These are phyloP conservation scores for Coemansia sp. DNA, from an alignment of 192 early-diverging fungal species.

Conservation along the genomic window DNA sequence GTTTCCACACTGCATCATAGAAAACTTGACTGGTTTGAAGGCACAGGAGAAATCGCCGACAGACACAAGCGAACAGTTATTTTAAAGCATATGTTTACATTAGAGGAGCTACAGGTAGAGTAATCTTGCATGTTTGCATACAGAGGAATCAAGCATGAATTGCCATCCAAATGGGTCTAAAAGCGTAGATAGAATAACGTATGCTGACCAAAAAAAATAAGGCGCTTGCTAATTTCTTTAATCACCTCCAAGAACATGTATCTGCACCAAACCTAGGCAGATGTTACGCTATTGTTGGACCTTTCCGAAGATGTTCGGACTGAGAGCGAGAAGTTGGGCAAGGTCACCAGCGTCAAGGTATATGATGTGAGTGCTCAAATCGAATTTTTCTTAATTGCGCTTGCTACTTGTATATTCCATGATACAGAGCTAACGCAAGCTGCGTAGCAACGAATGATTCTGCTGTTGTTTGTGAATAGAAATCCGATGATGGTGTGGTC, in stretches of 20 bases:
- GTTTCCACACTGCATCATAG: not conserved
- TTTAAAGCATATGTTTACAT: slow-evolving; percentile 93
- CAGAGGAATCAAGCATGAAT: not conserved
- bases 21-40: slow-evolving; percentile 91
- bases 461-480: slow-evolving; percentile 40
- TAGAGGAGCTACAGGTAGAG: slow-evolving; percentile 80
- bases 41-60: slow-evolving; percentile 67
- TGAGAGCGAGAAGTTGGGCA: slow-evolving; percentile 92
- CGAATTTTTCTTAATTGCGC: not conserved
- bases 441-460: not conserved
- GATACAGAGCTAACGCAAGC: not conserved
- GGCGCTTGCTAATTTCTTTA: not conserved
- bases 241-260: not conserved
- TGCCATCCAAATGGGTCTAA: not conserved
- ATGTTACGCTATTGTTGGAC: slow-evolving; percentile 84
- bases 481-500: slow-evolving; percentile 78
- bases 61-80: slow-evolving; percentile 82
- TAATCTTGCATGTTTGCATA: not conserved
- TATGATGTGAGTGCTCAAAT: slow-evolving; percentile 76
- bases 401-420: not conserved
- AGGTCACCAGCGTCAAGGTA: slow-evolving; percentile 90
- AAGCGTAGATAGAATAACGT: not conserved
- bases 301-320: slow-evolving; percentile 90
- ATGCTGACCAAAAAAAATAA: not conserved
- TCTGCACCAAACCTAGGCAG: slow-evolving; percentile 54